phyloP scores from a whole-genome alignment of 2,329 filamentous ascomycete genomes.

The Xylaria sp. region DNA sequence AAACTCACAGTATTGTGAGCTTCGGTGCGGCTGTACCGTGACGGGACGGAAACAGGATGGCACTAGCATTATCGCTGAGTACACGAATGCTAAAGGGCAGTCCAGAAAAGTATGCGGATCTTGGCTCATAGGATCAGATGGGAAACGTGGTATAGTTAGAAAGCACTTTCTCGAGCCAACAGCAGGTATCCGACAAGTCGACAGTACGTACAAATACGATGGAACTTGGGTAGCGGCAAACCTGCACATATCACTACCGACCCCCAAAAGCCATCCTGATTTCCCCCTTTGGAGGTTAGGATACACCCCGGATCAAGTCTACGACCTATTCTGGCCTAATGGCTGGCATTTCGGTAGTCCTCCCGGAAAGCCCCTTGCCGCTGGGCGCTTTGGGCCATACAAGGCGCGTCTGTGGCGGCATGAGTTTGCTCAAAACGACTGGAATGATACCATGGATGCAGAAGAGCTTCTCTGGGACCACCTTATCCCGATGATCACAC shows the following conservation, averaged over 20 bases:
- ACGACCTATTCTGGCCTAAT: slow-evolving; percentile 59
- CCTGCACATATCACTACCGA: slow-evolving; percentile 56
- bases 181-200: slow-evolving; percentile 53
- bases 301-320: slow-evolving; percentile 58
- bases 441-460: slow-evolving; percentile 48
- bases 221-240: slow-evolving; percentile 62
- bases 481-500: slow-evolving; percentile 48
- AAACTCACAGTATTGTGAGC: slow-evolving; percentile 37
- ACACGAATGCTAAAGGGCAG: slow-evolving; percentile 33
- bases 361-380: slow-evolving; percentile 55
- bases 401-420: slow-evolving; percentile 57
- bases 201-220: slow-evolving; percentile 50
- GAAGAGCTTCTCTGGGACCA: slow-evolving; percentile 49
- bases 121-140: slow-evolving; percentile 58
- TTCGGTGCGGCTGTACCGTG: slow-evolving; percentile 41
- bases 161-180: slow-evolving; percentile 58
- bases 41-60: slow-evolving; percentile 33
- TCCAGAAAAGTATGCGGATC: slow-evolving; percentile 30
- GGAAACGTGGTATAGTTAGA: slow-evolving; percentile 58
- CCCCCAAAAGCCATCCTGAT: slow-evolving; percentile 57
- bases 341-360: slow-evolving; percentile 59
- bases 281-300: slow-evolving; percentile 61
- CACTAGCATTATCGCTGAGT: slow-evolving; percentile 30
- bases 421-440: slow-evolving; percentile 51
- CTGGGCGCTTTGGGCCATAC: slow-evolving; percentile 57